Evolutionary conservation across 768 basidiomycete genomes (phyloP).

Genomic region (Termitomyces sp.): DNA sequence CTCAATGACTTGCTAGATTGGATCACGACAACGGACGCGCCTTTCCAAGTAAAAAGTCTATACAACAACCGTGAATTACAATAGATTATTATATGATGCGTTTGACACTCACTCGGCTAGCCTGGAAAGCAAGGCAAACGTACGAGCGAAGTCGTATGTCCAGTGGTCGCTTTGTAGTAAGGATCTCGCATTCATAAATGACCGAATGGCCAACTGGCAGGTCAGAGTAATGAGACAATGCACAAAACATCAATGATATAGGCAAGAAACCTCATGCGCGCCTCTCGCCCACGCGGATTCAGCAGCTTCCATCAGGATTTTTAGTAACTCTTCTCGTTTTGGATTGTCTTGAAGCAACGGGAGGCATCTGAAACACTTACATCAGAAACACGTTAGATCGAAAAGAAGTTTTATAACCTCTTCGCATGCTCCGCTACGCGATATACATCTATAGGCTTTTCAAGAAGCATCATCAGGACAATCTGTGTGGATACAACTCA

Average conservation of each 20-base stretch:
- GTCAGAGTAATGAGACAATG: not conserved
- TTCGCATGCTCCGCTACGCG: slow-evolving; percentile 68
- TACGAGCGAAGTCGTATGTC: slow-evolving; percentile 38
- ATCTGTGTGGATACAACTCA: slow-evolving; percentile 33
- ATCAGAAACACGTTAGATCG: not conserved
- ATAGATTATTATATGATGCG: not conserved
- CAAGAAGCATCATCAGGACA: slow-evolving; percentile 65
- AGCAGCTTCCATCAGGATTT: slow-evolving; percentile 60
- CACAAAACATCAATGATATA: not conserved
- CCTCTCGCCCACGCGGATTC: slow-evolving; percentile 68
- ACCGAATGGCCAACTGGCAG: slow-evolving; percentile 52
- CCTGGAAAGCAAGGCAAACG: slow-evolving; percentile 47
- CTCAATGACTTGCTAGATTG: not conserved
- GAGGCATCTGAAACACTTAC: slow-evolving; percentile 42
- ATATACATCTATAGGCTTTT: slow-evolving; percentile 55
- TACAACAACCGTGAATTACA: not conserved
- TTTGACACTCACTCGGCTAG: slow-evolving; percentile 50
- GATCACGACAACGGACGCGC: slow-evolving; percentile 20
- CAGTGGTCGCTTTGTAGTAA: slow-evolving; percentile 52
- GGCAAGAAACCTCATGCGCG: slow-evolving; percentile 56
- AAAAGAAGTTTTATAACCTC: slow-evolving; percentile 27
- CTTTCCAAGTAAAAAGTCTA: slow-evolving; percentile 64
- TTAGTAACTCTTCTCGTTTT: slow-evolving; percentile 53
- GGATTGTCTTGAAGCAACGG: slow-evolving; percentile 54
- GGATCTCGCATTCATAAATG: slow-evolving; percentile 52